A percentile compares a stretch with the other conserved stretches of the same genome.
phyloP scores from a whole-genome alignment of 139 green algal genomes.

The Tetradesmus obliquus region DNA sequence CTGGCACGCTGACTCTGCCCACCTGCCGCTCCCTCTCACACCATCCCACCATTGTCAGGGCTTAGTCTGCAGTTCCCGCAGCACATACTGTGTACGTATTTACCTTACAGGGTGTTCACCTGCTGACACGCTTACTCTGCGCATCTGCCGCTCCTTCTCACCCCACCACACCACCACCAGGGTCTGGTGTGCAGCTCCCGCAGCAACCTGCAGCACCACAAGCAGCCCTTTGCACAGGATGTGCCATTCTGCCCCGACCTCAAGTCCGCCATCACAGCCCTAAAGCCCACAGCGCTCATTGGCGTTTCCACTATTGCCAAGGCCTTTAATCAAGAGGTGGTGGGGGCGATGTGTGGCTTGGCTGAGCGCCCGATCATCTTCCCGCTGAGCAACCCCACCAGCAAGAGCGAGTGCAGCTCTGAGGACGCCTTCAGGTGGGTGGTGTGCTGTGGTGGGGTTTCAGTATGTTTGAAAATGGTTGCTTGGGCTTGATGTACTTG shows the following conservation, averaged over 20 bases:
- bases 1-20: too few species aligned
- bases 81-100: too few species aligned
- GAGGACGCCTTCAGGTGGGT: conserved; percentile 56
- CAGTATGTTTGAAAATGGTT: too few species aligned
- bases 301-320: conserved; percentile 62
- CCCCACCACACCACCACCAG: background rate
- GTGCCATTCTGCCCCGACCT: conserved; percentile 56
- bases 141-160: background rate
- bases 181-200: conserved; percentile 45
- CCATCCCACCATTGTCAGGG: too few species aligned
- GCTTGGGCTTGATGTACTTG: too few species aligned
- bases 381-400: conserved; percentile 91
- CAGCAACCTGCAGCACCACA: conserved; percentile 76
- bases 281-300: conserved; percentile 69
- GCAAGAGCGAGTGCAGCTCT: conserved; percentile 87
- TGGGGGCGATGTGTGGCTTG: conserved; percentile 53
- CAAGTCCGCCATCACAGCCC: conserved; percentile 34
- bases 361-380: conserved; percentile 77
- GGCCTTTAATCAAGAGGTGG: conserved; percentile 67
- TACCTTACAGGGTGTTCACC: too few species aligned
- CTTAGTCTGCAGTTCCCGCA: too few species aligned
- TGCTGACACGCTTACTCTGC: background rate
- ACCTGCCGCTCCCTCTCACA: too few species aligned
- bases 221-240: conserved; percentile 85
- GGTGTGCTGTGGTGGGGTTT: too few species aligned